A percentile compares a stretch with the other conserved stretches of the same genome.
These are phyloP conservation scores for Leishmania aethiopica DNA, from an alignment of 208 protist genomes.

Conservation along the genomic window DNA sequence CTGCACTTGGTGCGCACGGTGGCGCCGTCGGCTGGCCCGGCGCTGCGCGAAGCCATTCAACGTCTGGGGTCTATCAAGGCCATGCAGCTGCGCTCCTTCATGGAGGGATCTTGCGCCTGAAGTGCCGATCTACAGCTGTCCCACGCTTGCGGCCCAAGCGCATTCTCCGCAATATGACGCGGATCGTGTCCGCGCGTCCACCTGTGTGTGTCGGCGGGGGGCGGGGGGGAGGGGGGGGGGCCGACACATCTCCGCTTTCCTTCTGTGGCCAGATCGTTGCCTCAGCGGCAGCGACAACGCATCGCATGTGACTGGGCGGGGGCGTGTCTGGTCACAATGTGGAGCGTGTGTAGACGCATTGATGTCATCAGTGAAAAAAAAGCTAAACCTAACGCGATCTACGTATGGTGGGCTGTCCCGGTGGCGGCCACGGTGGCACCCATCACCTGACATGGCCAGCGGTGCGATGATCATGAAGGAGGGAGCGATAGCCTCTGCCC, in stretches of 20 bases:
- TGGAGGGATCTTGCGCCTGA: conserved; percentile 54
- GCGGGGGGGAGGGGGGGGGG: no score
- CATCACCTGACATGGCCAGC: no score
- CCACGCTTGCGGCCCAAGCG: no score
- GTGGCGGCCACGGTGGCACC: neutral
- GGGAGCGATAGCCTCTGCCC: neutral
- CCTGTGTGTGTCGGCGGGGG: conserved; percentile 1
- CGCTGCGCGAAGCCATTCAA: conserved; percentile 61
- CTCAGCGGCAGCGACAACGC: neutral
- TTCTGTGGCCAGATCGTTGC: neutral
- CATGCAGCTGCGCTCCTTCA: conserved; percentile 54
- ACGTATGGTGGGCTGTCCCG: neutral
- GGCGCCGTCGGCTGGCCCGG: conserved; percentile 29
- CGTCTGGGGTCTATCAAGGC: conserved; percentile 39
- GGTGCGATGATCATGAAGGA: neutral
- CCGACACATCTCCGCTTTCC: neutral
- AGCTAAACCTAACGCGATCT: neutral
- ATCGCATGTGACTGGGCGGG: neutral
- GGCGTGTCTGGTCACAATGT: neutral
- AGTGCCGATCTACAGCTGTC: neutral
- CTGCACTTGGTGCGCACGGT: conserved; percentile 42
- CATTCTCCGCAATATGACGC: neutral
- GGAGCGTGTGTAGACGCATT: neutral
- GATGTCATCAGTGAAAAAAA: neutral
- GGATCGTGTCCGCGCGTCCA: neutral